A percentile compares a stretch with the other conserved stretches of the same genome.
These are phyloP conservation scores for Lasiodiplodia sp. DNA, from an alignment of 2,329 filamentous ascomycete species.

Conservation along the genomic window DNA sequence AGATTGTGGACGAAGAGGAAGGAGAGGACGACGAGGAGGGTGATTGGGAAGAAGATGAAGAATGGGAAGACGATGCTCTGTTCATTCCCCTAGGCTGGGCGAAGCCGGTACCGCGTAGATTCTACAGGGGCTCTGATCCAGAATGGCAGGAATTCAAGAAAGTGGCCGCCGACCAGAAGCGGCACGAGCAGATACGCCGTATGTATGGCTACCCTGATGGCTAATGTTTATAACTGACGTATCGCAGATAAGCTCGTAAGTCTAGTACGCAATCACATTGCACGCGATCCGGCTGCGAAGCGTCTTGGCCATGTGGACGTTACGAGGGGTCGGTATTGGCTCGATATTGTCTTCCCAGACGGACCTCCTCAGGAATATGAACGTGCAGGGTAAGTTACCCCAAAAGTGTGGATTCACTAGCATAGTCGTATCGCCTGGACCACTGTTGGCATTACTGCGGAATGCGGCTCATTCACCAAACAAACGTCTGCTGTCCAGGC, in stretches of 20 bases:
- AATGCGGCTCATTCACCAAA: background rate
- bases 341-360: slow-evolving; percentile 58
- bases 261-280: slow-evolving; percentile 40
- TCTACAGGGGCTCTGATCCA: slow-evolving; percentile 60
- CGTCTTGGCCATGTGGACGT: slow-evolving; percentile 49
- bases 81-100: slow-evolving; percentile 60
- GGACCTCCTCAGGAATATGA: slow-evolving; percentile 58
- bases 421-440: background rate
- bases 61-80: slow-evolving; percentile 37
- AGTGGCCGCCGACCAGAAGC: slow-evolving; percentile 51
- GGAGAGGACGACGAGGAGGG: slow-evolving; percentile 44
- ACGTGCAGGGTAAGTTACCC: slow-evolving; percentile 48
- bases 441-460: background rate
- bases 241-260: slow-evolving; percentile 45
- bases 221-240: slow-evolving; percentile 28
- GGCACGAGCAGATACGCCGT: slow-evolving; percentile 38
- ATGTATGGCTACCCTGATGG: background rate
- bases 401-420: background rate
- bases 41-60: slow-evolving; percentile 42
- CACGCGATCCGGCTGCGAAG: slow-evolving; percentile 13
- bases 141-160: slow-evolving; percentile 61
- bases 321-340: slow-evolving; percentile 53
- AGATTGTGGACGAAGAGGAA: slow-evolving; percentile 35
- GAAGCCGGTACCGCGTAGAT: slow-evolving; percentile 49
- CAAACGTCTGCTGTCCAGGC: background rate